Percentiles rank a stretch among this genome's conserved stretches.
Conservation (phyloP, 192 early-diverging fungal genomes). For the Rhizoclosmatium sp. region DNA sequence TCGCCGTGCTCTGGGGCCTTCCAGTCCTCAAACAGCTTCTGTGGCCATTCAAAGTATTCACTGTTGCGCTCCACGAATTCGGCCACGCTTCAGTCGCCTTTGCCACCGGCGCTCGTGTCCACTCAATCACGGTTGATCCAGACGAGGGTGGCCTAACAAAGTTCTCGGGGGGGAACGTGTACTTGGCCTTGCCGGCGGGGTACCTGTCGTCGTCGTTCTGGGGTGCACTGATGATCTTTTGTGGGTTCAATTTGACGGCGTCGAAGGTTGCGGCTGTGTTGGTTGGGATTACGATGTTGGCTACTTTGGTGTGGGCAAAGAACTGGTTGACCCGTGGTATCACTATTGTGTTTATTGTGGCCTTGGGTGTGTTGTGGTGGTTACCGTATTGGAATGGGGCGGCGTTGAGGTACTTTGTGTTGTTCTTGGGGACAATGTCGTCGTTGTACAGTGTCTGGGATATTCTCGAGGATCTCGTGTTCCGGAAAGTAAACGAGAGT, state of each 20-base stretch:
- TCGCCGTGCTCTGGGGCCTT: conserved; percentile 78
- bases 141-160: conserved; percentile 85
- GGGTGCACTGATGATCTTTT: conserved; percentile 92
- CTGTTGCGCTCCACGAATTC: conserved; percentile 93
- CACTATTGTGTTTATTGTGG: conserved; percentile 82
- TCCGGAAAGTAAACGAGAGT: conserved; percentile 92
- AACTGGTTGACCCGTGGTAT: conserved; percentile 88
- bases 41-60: conserved; percentile 89
- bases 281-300: conserved; percentile 82
- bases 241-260: conserved; percentile 87
- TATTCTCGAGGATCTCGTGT: conserved; percentile 92
- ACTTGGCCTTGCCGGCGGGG: conserved; percentile 83
- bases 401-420: conserved; percentile 88
- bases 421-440: conserved; percentile 95
- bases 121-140: conserved; percentile 89
- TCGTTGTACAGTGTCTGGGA: conserved; percentile 94
- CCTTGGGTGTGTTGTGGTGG: conserved; percentile 88
- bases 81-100: conserved; percentile 88
- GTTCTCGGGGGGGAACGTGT: conserved; percentile 75
- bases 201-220: conserved; percentile 90
- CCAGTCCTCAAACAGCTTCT: conserved; percentile 84
- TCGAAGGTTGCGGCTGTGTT: conserved; percentile 88
- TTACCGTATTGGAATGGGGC: conserved; percentile 61
- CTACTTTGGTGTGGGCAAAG: conserved; percentile 82
- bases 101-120: conserved; percentile 88